Base-by-base conservation (phyloP, 305 asterid genomes). In the Fraxinus xanthoxyloides region DNA sequence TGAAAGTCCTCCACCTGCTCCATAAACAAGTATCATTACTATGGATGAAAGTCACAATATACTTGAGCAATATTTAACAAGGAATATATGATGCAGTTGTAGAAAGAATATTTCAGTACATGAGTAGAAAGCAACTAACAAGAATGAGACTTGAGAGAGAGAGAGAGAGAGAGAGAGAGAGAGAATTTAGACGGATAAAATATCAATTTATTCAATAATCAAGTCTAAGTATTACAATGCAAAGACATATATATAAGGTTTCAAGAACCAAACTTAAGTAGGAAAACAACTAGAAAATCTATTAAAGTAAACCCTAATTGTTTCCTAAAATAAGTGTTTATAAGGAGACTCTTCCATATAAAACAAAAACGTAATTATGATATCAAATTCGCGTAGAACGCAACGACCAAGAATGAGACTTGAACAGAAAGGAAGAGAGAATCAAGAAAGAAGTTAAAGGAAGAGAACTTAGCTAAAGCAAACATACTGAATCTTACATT, bases 1-100 rank as follows among this genome's bases (percentile, higher is more conserved):
- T 88, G 92, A 76, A 93, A 86, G 85, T 93, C 94, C 94, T 92
- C 92, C 86, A 97, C 97, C 99, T 97, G 88, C 88, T 79, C 81
- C 83, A 83, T 65, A 46, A 79, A 84, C 69, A 79, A 32, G 75
- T 74, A 70, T 43, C 75, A 75, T 77, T 75, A 73, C 36, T 59
- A 77, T 76, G 46, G 34, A 46, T 65, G 56, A 28, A 75, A 7
- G 76, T 81, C 72, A 78, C 80, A 82, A 59, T 28, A 72, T 23
- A 80, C 76, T 38, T 75, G 74, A 83, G 31, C 31, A 65, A 24
- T 24, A 65, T 65, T 24, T 65, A 26, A 24, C 19, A 65, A 26
- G 73, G 73, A 26, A 26, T 26, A 65, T 63, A 24, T 65, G 73
- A 65, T 65, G 73, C 73, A 65, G 73, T 26, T 3, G 34, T 65